Evolutionary conservation across 352 stramenopile genomes (phyloP), one percentile per base, ranked within the genome.

Genomic region (Pythium coloratum): DNA sequence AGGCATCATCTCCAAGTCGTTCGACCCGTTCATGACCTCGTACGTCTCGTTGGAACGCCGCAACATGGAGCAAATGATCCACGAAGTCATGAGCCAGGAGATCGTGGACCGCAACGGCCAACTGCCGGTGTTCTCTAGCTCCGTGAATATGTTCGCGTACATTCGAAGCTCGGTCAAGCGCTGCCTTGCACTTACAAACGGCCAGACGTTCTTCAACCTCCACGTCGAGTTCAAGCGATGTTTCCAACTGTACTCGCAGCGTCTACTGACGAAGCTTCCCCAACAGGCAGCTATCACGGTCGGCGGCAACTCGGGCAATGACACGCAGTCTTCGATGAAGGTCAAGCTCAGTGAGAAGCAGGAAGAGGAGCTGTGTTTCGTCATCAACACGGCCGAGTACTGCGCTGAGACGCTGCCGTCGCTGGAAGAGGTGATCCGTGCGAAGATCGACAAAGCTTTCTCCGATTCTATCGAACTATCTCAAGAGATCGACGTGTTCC

Each of bases 331-430:
- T 12, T 36, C 38, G 9, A 33, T 63, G 33, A 83, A 81, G 33
- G 70, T 90, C 55, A 89, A 89, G 53, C 63, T 98, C 57, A 81
- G 81, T 10, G 76, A 89, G 38, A 97, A 96, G 58, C 94, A 98
- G 62, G 95, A 99, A 78, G 91, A 98, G 55, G 96, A 97, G 32
- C 80, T 98, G 33, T 99, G 97, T 71, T 98, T 99, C 70, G 94
- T 99, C 6, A 96, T 99, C 69, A 98, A 99, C 83, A 99, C 98
- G 14, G 98, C 96, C 20, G 97, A 99, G 75, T 99, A 99, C 75
- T 99, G 97, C 64, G 96, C 96, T 1, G 97, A 99, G 60, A 99
- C 97, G 9, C 67, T 94, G 10, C 96, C 98, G 72, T 98, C 97
- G 42, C 69, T 97, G 28, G 89, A 99, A 75, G 96, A 99, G 77